A percentile compares a stretch with the other conserved stretches of the same genome.
phyloP scores from a whole-genome alignment of 306 rosid genomes.

The Medicago ruthenica region DNA sequence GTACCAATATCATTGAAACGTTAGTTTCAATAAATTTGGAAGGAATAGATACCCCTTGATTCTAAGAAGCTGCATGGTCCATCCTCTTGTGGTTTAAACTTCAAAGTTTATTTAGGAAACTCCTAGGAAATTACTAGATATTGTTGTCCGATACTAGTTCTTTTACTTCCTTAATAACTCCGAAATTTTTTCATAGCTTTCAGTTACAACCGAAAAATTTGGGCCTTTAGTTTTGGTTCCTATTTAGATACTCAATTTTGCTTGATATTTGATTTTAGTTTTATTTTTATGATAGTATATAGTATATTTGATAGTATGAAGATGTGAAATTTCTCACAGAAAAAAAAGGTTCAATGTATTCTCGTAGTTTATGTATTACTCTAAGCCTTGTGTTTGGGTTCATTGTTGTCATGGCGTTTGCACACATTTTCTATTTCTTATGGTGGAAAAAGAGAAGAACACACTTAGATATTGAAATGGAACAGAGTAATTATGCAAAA shows the following conservation, averaged over 20 bases:
- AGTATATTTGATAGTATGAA: conserved; percentile 37
- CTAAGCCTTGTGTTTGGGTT: conserved; percentile 75
- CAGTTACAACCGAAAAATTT: conserved; percentile 20
- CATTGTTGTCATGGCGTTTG: conserved; percentile 64
- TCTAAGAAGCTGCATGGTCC: conserved; percentile 30
- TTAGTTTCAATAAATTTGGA: conserved; percentile 43
- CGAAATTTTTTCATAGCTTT: not conserved
- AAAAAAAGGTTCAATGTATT: conserved; percentile 48
- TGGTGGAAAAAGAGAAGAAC: conserved; percentile 77
- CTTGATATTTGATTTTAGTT: not conserved
- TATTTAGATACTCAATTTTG: not conserved
- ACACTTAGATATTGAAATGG: conserved; percentile 58
- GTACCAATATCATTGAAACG: conserved; percentile 15
- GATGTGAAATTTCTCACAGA: conserved; percentile 51
- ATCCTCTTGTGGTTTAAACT: conserved; percentile 19
- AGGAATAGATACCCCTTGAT: not conserved
- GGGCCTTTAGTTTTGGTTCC: not conserved
- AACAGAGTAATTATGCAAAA: conserved; percentile 53
- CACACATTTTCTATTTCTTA: conserved; percentile 77
- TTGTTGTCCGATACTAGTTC: not conserved
- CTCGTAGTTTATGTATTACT: conserved; percentile 64
- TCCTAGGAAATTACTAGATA: not conserved
- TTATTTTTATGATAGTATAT: not conserved
- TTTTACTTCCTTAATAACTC: conserved; percentile 29
- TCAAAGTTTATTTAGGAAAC: conserved; percentile 17